Conservation (phyloP, 2,329 filamentous ascomycete species). For the Pyrenochaeta sp. region DNA sequence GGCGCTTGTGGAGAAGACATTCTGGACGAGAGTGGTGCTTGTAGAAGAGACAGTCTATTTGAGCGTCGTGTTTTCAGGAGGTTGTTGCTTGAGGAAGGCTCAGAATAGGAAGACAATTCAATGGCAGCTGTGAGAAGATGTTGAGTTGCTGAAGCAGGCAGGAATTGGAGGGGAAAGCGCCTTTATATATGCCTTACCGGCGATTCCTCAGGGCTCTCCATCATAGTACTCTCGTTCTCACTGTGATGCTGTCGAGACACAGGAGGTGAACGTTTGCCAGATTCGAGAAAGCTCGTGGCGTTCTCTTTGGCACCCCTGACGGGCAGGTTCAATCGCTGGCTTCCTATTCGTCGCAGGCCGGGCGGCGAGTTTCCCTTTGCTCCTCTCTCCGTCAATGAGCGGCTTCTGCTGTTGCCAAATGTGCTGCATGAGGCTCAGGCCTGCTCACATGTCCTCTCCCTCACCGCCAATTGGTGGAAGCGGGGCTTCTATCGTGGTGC, state of each 20-base stretch:
- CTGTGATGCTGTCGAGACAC: neutral
- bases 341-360: conserved; percentile 1
- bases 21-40: conserved; percentile 5
- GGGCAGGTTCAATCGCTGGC: neutral
- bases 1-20: conserved; percentile 1
- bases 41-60: neutral
- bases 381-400: conserved; percentile 4
- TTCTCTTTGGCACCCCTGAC: neutral
- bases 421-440: neutral
- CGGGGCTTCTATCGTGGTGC: neutral
- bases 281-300: neutral
- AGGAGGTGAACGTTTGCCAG: neutral
- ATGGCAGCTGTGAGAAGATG: neutral
- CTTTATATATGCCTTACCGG: conserved; percentile 6
- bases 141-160: neutral
- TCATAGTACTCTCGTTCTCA: neutral
- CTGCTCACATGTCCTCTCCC: neutral
- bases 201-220: neutral
- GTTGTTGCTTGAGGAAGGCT: neutral
- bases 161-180: neutral
- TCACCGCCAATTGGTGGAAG: conserved; percentile 2
- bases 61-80: conserved; percentile 8
- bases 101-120: neutral
- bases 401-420: neutral
- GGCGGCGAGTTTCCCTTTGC: neutral